These are phyloP conservation scores for Multifurca ochricompacta DNA, from an alignment of 768 basidiomycete species.

Conservation along the genomic window DNA sequence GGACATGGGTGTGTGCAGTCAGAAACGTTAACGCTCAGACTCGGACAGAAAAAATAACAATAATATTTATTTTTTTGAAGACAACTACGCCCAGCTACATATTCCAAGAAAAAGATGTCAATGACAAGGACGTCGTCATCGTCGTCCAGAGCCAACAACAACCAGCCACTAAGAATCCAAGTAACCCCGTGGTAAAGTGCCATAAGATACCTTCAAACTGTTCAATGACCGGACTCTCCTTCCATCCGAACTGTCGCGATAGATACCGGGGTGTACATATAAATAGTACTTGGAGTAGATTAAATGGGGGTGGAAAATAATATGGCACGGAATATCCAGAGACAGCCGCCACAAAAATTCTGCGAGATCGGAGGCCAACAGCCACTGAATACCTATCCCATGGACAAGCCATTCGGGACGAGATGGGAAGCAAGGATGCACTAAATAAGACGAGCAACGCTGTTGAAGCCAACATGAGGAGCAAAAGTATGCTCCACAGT, in stretches of 20 bases:
- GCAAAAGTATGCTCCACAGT: constrained; percentile 31
- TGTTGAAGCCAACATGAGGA: constrained; percentile 30
- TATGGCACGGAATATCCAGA: constrained; percentile 29
- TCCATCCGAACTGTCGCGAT: constrained; percentile 21
- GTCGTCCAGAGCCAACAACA: constrained; percentile 14
- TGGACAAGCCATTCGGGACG: background rate
- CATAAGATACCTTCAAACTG: constrained; percentile 32
- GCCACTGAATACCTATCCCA: constrained; percentile 46
- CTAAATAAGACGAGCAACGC: constrained; percentile 30
- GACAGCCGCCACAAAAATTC: constrained; percentile 32
- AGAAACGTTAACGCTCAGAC: constrained; percentile 2
- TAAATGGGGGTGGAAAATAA: constrained; percentile 46
- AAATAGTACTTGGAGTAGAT: constrained; percentile 31
- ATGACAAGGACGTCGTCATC: background rate
- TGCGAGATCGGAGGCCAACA: constrained; percentile 40
- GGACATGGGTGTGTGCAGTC: constrained; percentile 4
- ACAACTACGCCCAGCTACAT: background rate
- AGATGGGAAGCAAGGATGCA: constrained; percentile 20
- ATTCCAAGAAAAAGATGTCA: background rate
- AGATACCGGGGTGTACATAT: constrained; percentile 19
- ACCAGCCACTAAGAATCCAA: constrained; percentile 25
- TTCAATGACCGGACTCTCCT: constrained; percentile 6
- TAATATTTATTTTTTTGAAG: too few species aligned
- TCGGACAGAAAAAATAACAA: background rate
- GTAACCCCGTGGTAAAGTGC: constrained; percentile 35